Base-by-base conservation (phyloP, 2,329 filamentous ascomycete species). In the Colletotrichum orchidophilum region DNA sequence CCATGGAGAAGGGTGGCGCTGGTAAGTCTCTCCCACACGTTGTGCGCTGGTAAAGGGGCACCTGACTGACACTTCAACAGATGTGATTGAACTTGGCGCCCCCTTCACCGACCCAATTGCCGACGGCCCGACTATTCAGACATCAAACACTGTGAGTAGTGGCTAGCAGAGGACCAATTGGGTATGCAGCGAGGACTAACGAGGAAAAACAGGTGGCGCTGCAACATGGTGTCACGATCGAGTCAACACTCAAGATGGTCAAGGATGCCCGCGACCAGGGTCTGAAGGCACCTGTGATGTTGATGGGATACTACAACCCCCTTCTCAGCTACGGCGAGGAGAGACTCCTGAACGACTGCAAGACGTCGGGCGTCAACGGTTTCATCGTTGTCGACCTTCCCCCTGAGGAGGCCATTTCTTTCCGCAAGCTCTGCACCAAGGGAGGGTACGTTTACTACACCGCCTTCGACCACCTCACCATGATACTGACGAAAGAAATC, bases 221-320 rank as follows among this genome's bases (percentile, higher is more conserved):
- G 55, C 84, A 91, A 77, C 96, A 99, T 86, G 94, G 95, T 72
- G 94, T 98, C 74, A 97, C 92, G 12, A 93, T 97, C 73, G 86
- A 89, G 75, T 91, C 89, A 63, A 93, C 94, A 18, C 88, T 99
- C 50, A 88, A 93, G 77, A 96, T 97, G 87, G 92, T 98, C 72
- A 92, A 92, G 76, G 89, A 93, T 73, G 94, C 96, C 57, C 89
- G 96, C 77, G 87, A 88, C 76, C 88, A 88, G 73, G 96, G 96
- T 52, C 86, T 98, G 66, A 92, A 88, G 77, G 91, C 92, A 1
- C 96, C 96, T 0, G 90, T 99, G 52, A 84, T 99, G 79, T 89
- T 99, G 75, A 99, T 99, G 96, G 96, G 96, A 77, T 99, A 99
- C 88, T 99, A 97, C 85, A 99, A 99, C 85, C 96, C 96, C 1